Conservation (phyloP, 805 yeast genomes). For the Myxozyma mucilagina region DNA sequence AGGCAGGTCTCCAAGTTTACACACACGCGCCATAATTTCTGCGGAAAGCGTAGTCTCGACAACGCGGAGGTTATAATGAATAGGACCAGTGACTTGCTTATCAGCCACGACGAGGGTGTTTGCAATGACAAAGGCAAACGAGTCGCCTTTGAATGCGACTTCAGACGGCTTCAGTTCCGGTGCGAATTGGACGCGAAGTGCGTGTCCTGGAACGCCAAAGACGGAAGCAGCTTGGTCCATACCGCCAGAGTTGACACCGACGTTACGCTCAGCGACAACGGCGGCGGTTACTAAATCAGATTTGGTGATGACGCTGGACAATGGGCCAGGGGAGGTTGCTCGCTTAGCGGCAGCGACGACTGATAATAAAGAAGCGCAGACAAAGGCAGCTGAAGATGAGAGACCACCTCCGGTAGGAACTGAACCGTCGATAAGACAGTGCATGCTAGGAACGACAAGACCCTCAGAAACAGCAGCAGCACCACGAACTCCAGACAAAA, state of each 20-base stretch:
- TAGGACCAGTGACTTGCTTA: conserved; percentile 69
- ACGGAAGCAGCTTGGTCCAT: conserved; percentile 76
- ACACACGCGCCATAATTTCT: conserved; percentile 53
- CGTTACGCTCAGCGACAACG: conserved; percentile 65
- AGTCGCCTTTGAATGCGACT: conserved; percentile 47
- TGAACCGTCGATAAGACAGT: conserved; percentile 57
- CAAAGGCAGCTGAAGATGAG: conserved; percentile 71
- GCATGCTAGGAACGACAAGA: conserved; percentile 43
- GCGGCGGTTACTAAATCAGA: conserved; percentile 59
- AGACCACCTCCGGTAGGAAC: conserved; percentile 76
- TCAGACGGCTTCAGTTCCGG: conserved; percentile 59
- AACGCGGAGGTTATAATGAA: conserved; percentile 67
- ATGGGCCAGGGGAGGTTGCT: not conserved
- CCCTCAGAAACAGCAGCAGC: conserved; percentile 50
- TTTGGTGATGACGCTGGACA: conserved; percentile 45
- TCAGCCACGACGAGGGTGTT: conserved; percentile 63
- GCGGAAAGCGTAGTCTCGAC: conserved; percentile 74
- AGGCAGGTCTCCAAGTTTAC: conserved; percentile 52
- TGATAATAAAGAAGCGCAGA: conserved; percentile 62
- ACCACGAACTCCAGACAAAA: conserved; percentile 63
- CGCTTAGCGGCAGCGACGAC: conserved; percentile 56
- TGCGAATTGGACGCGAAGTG: conserved; percentile 59
- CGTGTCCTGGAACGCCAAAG: conserved; percentile 60
- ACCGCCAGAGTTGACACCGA: conserved; percentile 78
- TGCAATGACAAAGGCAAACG: conserved; percentile 59